A percentile compares a stretch with the other conserved stretches of the same genome.
phyloP scores from a whole-genome alignment of 305 asterid species.

The Lippia alba region DNA sequence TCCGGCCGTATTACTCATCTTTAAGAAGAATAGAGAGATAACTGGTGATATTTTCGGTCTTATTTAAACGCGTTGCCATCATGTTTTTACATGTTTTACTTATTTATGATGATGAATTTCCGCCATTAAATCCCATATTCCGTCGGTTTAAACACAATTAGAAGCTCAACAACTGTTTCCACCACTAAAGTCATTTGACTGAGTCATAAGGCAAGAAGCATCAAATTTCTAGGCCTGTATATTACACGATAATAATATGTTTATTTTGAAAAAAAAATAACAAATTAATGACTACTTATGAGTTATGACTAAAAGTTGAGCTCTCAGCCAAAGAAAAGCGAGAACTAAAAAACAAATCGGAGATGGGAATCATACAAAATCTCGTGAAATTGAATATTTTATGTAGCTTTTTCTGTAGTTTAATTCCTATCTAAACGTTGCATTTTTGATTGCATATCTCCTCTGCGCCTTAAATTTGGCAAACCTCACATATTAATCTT shows the following conservation, averaged over 20 bases:
- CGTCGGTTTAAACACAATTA: not conserved
- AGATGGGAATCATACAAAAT: slow-evolving; percentile 27
- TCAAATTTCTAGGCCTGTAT: slow-evolving; percentile 32
- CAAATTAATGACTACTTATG: slow-evolving; percentile 33
- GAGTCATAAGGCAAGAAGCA: not conserved
- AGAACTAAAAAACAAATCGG: slow-evolving; percentile 27
- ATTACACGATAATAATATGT: slow-evolving; percentile 10
- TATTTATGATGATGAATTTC: not conserved
- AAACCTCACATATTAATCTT: not conserved
- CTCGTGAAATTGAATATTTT: slow-evolving; percentile 28
- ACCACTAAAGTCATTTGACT: too few species aligned
- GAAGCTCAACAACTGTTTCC: not conserved
- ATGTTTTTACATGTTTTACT: too few species aligned
- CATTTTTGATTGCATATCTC: not conserved
- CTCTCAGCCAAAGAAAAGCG: not conserved
- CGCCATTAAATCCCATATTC: not conserved
- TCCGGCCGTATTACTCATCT: too few species aligned
- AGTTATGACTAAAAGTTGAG: not conserved
- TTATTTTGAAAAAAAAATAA: slow-evolving; percentile 30
- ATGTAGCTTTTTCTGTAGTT: slow-evolving; percentile 1
- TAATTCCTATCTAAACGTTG: slow-evolving; percentile 6
- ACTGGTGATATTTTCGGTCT: too few species aligned
- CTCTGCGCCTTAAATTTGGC: slow-evolving; percentile 7
- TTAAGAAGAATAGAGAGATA: too few species aligned
- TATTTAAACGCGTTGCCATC: too few species aligned